These are phyloP conservation scores for Podaxis sp. DNA, from an alignment of 768 basidiomycete species.

Conservation along the genomic window DNA sequence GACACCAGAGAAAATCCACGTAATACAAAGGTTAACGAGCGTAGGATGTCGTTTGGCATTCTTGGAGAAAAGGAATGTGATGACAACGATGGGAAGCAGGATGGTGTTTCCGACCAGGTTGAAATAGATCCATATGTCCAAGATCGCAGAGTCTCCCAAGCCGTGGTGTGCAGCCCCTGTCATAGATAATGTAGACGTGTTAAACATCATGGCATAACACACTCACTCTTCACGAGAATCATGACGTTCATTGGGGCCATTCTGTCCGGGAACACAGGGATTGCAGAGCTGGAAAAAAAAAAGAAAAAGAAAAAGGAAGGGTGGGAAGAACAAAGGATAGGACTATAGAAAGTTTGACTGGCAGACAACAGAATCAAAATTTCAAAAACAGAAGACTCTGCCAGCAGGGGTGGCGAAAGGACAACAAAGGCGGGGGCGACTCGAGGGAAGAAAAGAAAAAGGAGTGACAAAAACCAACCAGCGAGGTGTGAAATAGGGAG, in stretches of 20 bases:
- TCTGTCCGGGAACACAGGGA: not conserved
- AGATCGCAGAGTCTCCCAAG: slow-evolving; percentile 21
- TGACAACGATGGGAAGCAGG: slow-evolving; percentile 41
- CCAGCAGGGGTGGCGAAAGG: slow-evolving; percentile 11
- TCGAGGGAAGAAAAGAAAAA: not conserved
- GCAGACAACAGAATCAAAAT: slow-evolving; percentile 14
- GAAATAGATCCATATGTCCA: slow-evolving; percentile 43
- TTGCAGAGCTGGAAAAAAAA: not conserved
- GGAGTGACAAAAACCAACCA: slow-evolving; percentile 13
- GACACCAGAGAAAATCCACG: slow-evolving; percentile 47
- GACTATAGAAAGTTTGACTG: slow-evolving; percentile 22
- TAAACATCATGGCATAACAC: not conserved
- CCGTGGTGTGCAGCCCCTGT: not conserved
- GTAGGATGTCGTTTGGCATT: slow-evolving; percentile 39
- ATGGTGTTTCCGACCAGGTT: slow-evolving; percentile 47
- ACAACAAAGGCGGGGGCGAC: not conserved
- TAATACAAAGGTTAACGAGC: slow-evolving; percentile 46
- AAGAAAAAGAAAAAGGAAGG: not conserved
- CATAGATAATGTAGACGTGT: not conserved
- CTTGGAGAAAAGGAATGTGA: slow-evolving; percentile 42
- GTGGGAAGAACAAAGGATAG: slow-evolving; percentile 21
- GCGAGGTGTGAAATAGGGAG: not conserved
- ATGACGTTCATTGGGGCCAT: slow-evolving; percentile 1
- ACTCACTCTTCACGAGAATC: slow-evolving; percentile 3
- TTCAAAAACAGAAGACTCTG: not conserved